These are phyloP conservation scores for Oryza longistaminata DNA, from an alignment of 176 grass and related monocot species.

Conservation along the genomic window DNA sequence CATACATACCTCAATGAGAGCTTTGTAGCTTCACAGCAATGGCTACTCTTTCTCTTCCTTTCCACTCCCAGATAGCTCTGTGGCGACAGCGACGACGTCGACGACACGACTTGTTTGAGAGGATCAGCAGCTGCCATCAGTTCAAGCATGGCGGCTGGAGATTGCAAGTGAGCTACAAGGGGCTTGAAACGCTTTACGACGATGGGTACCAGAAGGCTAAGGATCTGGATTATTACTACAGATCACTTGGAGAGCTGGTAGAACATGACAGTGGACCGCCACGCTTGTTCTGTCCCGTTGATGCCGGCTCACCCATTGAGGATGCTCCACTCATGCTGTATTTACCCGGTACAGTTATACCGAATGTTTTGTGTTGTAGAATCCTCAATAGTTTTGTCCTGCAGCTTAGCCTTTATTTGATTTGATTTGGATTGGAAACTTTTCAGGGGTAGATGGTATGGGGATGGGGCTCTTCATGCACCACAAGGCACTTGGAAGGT, in stretches of 20 bases:
- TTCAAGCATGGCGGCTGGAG: conserved; percentile 18
- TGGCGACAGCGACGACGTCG: neutral
- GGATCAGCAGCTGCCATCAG: conserved; percentile 19
- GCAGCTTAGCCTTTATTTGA: neutral
- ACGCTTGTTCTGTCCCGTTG: conserved; percentile 52
- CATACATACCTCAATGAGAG: neutral
- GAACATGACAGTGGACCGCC: conserved; percentile 54
- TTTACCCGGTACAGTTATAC: conserved; percentile 49
- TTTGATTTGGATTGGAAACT: neutral
- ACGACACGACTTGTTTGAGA: neutral
- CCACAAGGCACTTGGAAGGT: conserved; percentile 76
- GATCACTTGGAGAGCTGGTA: conserved; percentile 36
- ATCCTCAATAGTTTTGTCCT: no score
- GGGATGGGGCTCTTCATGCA: conserved; percentile 79
- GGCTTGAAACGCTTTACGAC: conserved; percentile 57
- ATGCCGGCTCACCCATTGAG: conserved; percentile 13
- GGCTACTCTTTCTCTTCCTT: conserved; percentile 33
- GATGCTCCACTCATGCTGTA: conserved; percentile 64
- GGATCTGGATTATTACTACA: conserved; percentile 48
- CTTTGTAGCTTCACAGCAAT: conserved; percentile 48
- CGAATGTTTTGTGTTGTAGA: neutral
- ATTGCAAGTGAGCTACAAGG: conserved; percentile 53
- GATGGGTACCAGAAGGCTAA: conserved; percentile 53
- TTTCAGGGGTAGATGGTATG: conserved; percentile 58
- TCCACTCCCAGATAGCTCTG: conserved; percentile 16